A percentile compares a stretch with the other conserved stretches of the same genome.
These are phyloP conservation scores for Aaosphaeria arxii DNA, from an alignment of 2,329 filamentous ascomycete genomes.

Conservation along the genomic window DNA sequence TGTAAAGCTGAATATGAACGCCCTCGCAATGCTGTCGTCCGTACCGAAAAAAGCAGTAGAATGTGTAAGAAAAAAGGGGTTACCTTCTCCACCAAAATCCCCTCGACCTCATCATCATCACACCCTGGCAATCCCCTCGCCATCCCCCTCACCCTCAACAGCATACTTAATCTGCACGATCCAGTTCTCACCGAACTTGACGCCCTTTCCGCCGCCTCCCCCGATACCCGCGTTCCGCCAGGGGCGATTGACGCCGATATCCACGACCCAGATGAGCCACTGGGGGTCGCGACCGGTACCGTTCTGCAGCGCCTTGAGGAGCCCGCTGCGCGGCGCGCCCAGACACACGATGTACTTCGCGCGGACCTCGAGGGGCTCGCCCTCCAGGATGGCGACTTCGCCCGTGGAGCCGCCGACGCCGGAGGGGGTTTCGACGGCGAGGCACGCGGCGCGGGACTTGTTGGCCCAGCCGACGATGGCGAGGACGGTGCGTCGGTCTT, in stretches of 20 bases:
- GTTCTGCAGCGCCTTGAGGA: slow-evolving; percentile 71
- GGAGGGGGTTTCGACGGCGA: slow-evolving; percentile 88
- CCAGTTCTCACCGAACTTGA: slow-evolving; percentile 88
- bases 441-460: slow-evolving; percentile 74
- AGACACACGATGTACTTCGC: slow-evolving; percentile 81
- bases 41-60: no score
- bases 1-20: no score
- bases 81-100: no score
- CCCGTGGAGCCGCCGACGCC: slow-evolving; percentile 77
- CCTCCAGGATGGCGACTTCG: slow-evolving; percentile 61
- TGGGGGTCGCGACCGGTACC: slow-evolving; percentile 51
- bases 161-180: slow-evolving; percentile 64
- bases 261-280: slow-evolving; percentile 81
- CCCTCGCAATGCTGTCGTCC: no score
- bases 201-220: slow-evolving; percentile 69
- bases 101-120: no score
- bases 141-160: slow-evolving; percentile 13
- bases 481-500: slow-evolving; percentile 79
- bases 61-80: no score
- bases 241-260: slow-evolving; percentile 81
- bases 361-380: slow-evolving; percentile 73
- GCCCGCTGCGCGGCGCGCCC: slow-evolving; percentile 80
- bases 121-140: not conserved
- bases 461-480: slow-evolving; percentile 94
- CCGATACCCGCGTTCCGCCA: slow-evolving; percentile 78